Evolutionary conservation across 805 yeast species (phyloP), one percentile per base, ranked within the genome.

Genomic region (Candida awuae): DNA sequence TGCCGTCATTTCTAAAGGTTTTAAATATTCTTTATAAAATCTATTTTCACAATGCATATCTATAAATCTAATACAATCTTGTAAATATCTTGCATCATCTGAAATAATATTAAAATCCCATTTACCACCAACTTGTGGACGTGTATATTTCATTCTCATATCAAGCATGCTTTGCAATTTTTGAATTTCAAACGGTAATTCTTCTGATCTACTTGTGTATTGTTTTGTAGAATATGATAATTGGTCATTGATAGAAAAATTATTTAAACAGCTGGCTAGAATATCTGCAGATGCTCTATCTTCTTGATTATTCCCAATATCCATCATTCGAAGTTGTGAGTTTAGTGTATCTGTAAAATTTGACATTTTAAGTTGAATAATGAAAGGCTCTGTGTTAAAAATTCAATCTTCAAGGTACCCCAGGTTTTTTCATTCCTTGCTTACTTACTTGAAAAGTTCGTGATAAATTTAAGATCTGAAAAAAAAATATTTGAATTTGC

Each of bases 91-190:
- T 5, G 35, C 18, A 36, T 38, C 40, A 12, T 32, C 26, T 12
- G 45, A 39, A 12, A 38, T 18, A 15, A 31, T n/a, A 13, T 28
- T 16, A n/a, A 42, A 42, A 25, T 38, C 38, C 46, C 46, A 42
- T 14, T 31, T 18, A n/a, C 37, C 43, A 13, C 46, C 46, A 9
- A 32, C 32, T n/a, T 42, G 35, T 14, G 46, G 46, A 7, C 31
- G 19, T 2, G 46, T 39, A 26, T 43, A 43, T 20, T 37, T 39
- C 4, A 37, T 37, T 18, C 42, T 34, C 26, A 37, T 34, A 10
- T 27, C 25, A 13, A 36, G 25, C 27, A 44, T 19, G 15, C 20
- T 35, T 19, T 32, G 20, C 13, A 38, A 38, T 12, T 23, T 26
- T 7, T 35, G 29, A 5, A 35, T 17, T 17, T 44, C 41, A 32